Base-by-base conservation (phyloP, 1,139 yeast genomes). In the Entelexis paramagnoliae region DNA sequence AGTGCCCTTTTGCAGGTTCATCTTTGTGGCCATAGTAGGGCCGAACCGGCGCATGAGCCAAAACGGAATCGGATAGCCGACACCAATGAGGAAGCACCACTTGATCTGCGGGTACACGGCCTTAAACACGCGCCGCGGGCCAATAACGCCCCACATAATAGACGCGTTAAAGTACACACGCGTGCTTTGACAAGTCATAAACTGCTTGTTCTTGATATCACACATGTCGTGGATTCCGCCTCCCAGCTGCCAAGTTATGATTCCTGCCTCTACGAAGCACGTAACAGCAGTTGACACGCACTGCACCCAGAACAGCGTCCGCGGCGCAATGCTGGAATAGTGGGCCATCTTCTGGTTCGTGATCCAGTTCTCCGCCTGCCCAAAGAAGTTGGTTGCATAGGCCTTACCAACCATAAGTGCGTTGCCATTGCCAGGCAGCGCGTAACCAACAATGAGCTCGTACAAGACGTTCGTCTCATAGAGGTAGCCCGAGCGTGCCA, bases 271-370 rank as follows among this genome's bases (percentile, higher is more conserved):
- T n/a, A 78, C 75, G 55, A 80, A 61, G 20, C 62, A 55, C 39
- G 60, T 60, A 29, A 63, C 50, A 24, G 65, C 22, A 2, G 62
- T 61, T 11, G 80, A 73, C 22, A 78, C 57, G 55, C 78, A 59
- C 64, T 79, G 84, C 30, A 75, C 74, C 59, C 82, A 69, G 68
- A 79, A 80, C 52, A 80, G 63, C 0, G 83, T 76, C 57, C 79
- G 67, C 42, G 84, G 85, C n/a, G 83, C 79, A 48, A 80, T 64
- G 57, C 75, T 77, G 28, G 75, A 68, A 61, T 80, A 80, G 64
- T 79, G 85, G 3, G 77, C 83, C 69, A 74, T 61, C 63, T 80
- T 80, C 65, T 77, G 79, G 59, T 77, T 76, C 7, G 75, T 63
- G 49, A 78, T 69, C 64, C 74, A 80, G 62, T 70, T 72, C 50